phyloP scores from a whole-genome alignment of 306 rosid genomes.

The Lupinus albus region DNA sequence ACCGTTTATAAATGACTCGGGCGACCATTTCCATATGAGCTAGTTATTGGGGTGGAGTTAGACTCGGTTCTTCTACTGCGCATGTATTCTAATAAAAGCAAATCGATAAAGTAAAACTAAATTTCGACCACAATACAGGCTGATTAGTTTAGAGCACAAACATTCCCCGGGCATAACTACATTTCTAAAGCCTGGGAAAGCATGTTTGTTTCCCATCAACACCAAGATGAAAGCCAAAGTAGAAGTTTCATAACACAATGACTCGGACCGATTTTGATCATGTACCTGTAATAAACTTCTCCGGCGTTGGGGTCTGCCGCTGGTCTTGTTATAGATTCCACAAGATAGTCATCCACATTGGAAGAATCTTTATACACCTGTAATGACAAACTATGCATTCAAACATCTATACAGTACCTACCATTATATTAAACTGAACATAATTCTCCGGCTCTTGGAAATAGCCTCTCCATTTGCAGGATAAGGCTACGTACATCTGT shows the following conservation, averaged over 20 bases:
- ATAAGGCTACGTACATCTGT: no score
- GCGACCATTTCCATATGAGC: no score
- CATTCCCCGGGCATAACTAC: neutral
- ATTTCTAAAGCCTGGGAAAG: constrained; percentile 11
- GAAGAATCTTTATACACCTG: constrained; percentile 76
- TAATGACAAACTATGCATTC: constrained; percentile 27
- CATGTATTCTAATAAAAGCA: neutral
- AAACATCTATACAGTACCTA: constrained; percentile 15
- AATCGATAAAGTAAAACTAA: constrained; percentile 13
- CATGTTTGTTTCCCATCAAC: neutral
- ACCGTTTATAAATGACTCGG: no score
- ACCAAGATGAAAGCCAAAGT: constrained; percentile 4
- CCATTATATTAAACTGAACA: constrained; percentile 27
- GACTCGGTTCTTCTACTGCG: no score
- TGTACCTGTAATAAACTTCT: constrained; percentile 89
- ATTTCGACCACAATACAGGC: constrained; percentile 1
- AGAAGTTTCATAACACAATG: neutral
- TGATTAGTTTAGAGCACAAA: constrained; percentile 1
- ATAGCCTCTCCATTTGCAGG: no score
- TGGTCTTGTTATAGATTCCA: constrained; percentile 81
- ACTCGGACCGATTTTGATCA: constrained; percentile 8
- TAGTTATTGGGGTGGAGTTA: no score
- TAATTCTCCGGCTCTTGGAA: no score
- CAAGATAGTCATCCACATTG: constrained; percentile 93
- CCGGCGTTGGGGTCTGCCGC: constrained; percentile 92